phyloP scores from a whole-genome alignment of 805 yeast species.

The Candida coquimbonensis region DNA sequence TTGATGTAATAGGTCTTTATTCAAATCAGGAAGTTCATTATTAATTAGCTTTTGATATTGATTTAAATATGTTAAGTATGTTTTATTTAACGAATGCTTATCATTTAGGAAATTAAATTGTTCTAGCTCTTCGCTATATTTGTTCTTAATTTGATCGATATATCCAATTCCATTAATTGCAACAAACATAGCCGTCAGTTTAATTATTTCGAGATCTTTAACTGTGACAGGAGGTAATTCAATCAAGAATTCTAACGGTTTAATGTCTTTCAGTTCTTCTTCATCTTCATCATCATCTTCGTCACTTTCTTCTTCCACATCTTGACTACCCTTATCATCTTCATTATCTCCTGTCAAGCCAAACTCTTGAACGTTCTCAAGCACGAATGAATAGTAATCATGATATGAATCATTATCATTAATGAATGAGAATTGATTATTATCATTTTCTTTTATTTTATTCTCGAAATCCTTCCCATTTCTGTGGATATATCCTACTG shows the following conservation, averaged over 20 bases:
- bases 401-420: constrained; percentile 46
- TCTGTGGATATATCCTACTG: constrained; percentile 60
- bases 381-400: constrained; percentile 46
- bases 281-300: constrained; percentile 18
- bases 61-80: constrained; percentile 41
- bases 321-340: not conserved
- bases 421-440: constrained; percentile 60
- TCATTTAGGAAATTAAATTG: constrained; percentile 65
- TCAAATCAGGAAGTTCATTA: not conserved
- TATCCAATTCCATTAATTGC: constrained; percentile 52
- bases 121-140: constrained; percentile 26
- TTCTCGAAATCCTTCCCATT: constrained; percentile 65
- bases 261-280: not conserved
- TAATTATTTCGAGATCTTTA: constrained; percentile 61
- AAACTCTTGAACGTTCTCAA: constrained; percentile 22
- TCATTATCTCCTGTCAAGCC: not conserved
- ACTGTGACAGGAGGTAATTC: constrained; percentile 38
- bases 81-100: constrained; percentile 50
- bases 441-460: constrained; percentile 42
- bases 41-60: constrained; percentile 42
- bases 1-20: constrained; percentile 39
- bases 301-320: not conserved
- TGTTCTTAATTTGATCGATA: constrained; percentile 32
- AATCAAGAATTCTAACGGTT: constrained; percentile 10
- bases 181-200: constrained; percentile 62